A percentile compares a stretch with the other conserved stretches of the same genome.
These are phyloP conservation scores for Dothistroma pini DNA, from an alignment of 2,329 filamentous ascomycete species.

Conservation along the genomic window DNA sequence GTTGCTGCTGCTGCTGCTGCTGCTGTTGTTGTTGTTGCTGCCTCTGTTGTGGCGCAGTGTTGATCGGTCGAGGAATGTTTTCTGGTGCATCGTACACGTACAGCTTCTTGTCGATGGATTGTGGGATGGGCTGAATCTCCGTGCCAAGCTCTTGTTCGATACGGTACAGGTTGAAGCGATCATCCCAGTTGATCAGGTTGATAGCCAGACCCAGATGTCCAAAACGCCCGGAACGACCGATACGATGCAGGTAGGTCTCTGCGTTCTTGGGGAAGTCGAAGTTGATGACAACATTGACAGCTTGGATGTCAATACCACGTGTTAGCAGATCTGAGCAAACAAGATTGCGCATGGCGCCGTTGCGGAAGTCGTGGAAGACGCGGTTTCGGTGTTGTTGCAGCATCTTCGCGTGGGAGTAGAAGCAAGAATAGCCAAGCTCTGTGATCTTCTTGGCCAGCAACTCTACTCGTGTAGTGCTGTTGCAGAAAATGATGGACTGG, in stretches of 20 bases:
- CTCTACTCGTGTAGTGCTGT: constrained; percentile 97
- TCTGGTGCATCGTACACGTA: constrained; percentile 98
- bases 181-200: constrained; percentile 99
- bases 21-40: constrained; percentile 28
- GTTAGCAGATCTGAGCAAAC: constrained; percentile 97
- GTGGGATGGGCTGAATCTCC: constrained; percentile 94
- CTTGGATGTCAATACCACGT: constrained; percentile 98
- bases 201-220: constrained; percentile 96
- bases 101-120: constrained; percentile 91
- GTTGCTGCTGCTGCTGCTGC: constrained; percentile 24
- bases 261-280: constrained; percentile 99
- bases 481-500: constrained; percentile 99
- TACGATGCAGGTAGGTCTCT: constrained; percentile 96
- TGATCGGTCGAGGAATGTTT: constrained; percentile 80
- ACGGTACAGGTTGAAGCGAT: constrained; percentile 97
- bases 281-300: constrained; percentile 99
- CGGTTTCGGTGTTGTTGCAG: constrained; percentile 94
- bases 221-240: constrained; percentile 94
- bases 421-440: constrained; percentile 97
- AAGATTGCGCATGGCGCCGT: constrained; percentile 94
- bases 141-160: constrained; percentile 97
- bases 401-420: constrained; percentile 99
- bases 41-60: constrained; percentile 46
- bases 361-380: constrained; percentile 98
- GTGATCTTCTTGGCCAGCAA: constrained; percentile 99